Base-by-base conservation (phyloP, 805 yeast genomes). In the Ogataea ganodermae region DNA sequence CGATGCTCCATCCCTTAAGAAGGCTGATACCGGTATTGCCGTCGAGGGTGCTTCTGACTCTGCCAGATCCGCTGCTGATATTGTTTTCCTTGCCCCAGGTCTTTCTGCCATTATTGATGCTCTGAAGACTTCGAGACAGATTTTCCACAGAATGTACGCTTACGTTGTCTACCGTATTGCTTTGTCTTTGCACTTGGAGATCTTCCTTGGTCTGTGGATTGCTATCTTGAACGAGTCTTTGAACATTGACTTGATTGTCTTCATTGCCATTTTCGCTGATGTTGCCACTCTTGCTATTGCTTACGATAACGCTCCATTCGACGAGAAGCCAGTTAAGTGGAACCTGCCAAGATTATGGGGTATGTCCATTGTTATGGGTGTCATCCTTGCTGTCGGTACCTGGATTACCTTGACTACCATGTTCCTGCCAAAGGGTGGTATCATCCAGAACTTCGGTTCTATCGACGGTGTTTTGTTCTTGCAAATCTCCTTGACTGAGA, bases 71-170 rank as follows among this genome's bases (percentile, higher is more conserved):
- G 96, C 96, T 75, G 91, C 96, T 66, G 96, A 89, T 78, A 89
- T 89, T 75, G 96, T 89, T 71, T 89, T 89, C 86, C 78, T 88
- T 63, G 96, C 96, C 63, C 96, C 96, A 60, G 96, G 96, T 87
- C 80, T 88, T 69, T 86, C 94, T 75, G 94, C 96, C 65, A 89
- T 89, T 70, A 89, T 89, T 74, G 96, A 89, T 76, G 92, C 96
- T 66, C 77, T 89, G 68, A 90, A 90, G 84, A 89, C 96, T 66
- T 88, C 96, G 57, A 81, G 96, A 76, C 96, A 89, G 76, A 89
- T 89, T 84, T 89, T 89, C 96, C 97, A 90, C 91, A 86, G 97
- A 80, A 90, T 90, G 97, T 89, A 90, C 83, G 82, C 97, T 63
- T 90, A 90, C 75, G 96, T 90, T 76, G 96, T 89, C 66, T 90